A percentile compares a stretch with the other conserved stretches of the same genome.
Conservation (phyloP, 768 basidiomycete species). For the Collybiopsis confluens region DNA sequence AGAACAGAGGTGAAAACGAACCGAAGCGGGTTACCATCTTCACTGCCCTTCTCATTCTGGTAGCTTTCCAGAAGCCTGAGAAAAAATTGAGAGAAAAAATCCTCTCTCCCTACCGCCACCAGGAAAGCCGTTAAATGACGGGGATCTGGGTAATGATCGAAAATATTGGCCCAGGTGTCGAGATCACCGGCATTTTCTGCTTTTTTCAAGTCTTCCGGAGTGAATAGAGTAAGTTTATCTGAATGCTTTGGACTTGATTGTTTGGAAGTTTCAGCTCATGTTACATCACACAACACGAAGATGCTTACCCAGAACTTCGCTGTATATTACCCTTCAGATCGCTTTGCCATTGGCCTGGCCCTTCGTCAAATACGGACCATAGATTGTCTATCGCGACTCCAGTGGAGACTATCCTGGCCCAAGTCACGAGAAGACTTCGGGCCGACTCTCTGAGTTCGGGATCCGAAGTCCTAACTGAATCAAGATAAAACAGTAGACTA, state of each 20-base stretch:
- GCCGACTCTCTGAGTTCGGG: conserved; percentile 58
- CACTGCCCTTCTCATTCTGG: conserved; percentile 35
- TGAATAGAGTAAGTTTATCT: conserved; percentile 37
- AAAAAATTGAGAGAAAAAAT: conserved; percentile 72
- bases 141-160: conserved; percentile 77
- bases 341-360: conserved; percentile 51
- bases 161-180: conserved; percentile 48
- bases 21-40: conserved; percentile 49
- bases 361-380: conserved; percentile 53
- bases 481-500: conserved; percentile 52
- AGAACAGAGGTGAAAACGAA: conserved; percentile 23
- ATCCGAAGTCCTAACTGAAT: conserved; percentile 55
- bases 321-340: conserved; percentile 50
- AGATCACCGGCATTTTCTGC: conserved; percentile 38
- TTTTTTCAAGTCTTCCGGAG: conserved; percentile 43
- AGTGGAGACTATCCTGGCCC: conserved; percentile 63
- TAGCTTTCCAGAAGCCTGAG: conserved; percentile 71
- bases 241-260: conserved; percentile 19
- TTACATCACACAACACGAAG: too few species aligned
- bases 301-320: conserved; percentile 39
- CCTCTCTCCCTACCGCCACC: conserved; percentile 58
- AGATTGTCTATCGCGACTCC: conserved; percentile 51
- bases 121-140: conserved; percentile 62
- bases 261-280: too few species aligned
- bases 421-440: conserved; percentile 59